Evolutionary conservation across 257 asterid species (phyloP), one percentile per base, ranked within the genome.

Genomic region (Misopates orontium): DNA sequence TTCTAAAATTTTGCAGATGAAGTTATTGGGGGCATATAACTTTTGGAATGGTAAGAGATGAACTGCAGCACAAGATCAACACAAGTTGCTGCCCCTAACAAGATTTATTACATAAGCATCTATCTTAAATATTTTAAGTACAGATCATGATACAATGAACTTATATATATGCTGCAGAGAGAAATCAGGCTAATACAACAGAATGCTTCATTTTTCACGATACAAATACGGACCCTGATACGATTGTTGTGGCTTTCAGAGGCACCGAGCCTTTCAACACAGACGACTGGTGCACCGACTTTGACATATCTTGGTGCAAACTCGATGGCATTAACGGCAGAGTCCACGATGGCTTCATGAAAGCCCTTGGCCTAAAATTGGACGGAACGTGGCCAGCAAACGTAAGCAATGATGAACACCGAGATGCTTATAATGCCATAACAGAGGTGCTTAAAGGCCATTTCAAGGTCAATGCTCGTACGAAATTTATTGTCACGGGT

Each of bases 311-410:
- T 0, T 82, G 88, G 86, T 76, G 68, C 67, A 73, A 69, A 45
- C 61, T 78, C 53, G 61, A 69, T 3, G 69, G 64, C 60, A 45
- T 75, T 49, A 31, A 69, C 36, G 91, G 91, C 19, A 62, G 71
- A 22, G 81, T 88, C 1, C 96, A 88, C 20, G 8, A 70, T 1
- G 94, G 94, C 49, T 88, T 88, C 74, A 71, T 82, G 74, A 80
- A 71, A 57, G 94, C 96, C 49, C 79, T 88, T 8, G 91, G 94
- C 6, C 64, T 82, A 28, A 80, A 79, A 40, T 68, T 56, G 10
- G 70, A 68, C 51, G 56, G 55, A 28, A 71, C 64, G 0, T 77
- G 85, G 85, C 83, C 79, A 1, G n/a, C 6, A 25, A 60, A 58
- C 23, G 44, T 20, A 1, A 12, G 48, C 21, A 49, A 71, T 5